Evolutionary conservation across 2,329 filamentous ascomycete species (phyloP).

Genomic region (Penicillium capsulatum): DNA sequence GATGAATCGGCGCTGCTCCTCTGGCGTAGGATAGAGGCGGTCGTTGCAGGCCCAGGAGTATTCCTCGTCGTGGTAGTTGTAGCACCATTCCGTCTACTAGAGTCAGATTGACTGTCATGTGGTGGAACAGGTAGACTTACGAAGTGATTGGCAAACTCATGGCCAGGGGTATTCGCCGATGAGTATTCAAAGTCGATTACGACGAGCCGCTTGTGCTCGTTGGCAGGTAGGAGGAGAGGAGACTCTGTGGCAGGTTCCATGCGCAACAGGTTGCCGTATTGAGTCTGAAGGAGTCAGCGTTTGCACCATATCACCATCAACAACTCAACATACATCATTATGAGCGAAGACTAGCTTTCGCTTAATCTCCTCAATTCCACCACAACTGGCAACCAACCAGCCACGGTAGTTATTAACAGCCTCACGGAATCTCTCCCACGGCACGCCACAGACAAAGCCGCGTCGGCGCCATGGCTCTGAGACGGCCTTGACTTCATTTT

Average conservation of each 20-base stretch:
- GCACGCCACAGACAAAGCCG: constrained; percentile 76
- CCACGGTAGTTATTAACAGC: constrained; percentile 72
- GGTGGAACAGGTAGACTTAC: constrained; percentile 42
- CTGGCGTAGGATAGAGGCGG: constrained; percentile 66
- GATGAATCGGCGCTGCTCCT: constrained; percentile 82
- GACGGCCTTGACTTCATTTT: constrained; percentile 41
- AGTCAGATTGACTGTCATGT: constrained; percentile 9
- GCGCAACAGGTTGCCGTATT: constrained; percentile 96
- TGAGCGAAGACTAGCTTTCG: constrained; percentile 88
- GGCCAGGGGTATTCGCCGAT: constrained; percentile 76
- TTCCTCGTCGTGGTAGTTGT: constrained; percentile 82
- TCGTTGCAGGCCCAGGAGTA: constrained; percentile 65
- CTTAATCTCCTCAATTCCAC: constrained; percentile 61
- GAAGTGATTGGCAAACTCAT: constrained; percentile 98
- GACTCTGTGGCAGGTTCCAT: constrained; percentile 67
- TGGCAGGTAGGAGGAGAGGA: constrained; percentile 79
- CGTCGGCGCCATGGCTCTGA: constrained; percentile 60
- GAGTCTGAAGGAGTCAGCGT: constrained; percentile 59
- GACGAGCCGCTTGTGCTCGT: constrained; percentile 91
- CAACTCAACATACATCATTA: constrained; percentile 69
- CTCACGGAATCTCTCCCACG: constrained; percentile 73
- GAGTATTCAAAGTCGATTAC: constrained; percentile 99
- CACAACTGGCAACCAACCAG: constrained; percentile 69
- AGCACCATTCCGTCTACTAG: constrained; percentile 78
- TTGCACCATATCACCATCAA: neutral